Evolutionary conservation across 805 yeast species (phyloP).

Genomic region (Wickerhamiella cacticola): DNA sequence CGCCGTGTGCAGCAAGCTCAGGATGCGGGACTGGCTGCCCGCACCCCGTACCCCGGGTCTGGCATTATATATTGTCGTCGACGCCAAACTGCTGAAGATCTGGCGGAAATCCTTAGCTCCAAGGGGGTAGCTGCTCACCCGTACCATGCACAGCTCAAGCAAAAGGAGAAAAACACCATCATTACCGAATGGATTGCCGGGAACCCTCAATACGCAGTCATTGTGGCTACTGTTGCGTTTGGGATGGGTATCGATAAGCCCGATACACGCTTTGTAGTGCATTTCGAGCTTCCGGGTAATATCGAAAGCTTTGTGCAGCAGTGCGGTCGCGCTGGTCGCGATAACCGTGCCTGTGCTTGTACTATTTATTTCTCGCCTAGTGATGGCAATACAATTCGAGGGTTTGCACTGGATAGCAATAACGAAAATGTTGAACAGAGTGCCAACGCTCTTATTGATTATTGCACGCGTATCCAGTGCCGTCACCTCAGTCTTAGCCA

Average conservation of each 20-base stretch:
- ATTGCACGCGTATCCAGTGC: constrained; percentile 45
- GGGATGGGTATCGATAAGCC: constrained; percentile 99
- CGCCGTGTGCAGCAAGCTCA: constrained; percentile 14
- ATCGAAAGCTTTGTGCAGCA: constrained; percentile 95
- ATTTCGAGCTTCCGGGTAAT: constrained; percentile 75
- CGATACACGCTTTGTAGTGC: constrained; percentile 85
- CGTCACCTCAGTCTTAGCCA: constrained; percentile 19
- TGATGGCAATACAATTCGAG: constrained; percentile 67
- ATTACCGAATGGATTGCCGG: constrained; percentile 75
- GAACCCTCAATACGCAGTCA: constrained; percentile 42
- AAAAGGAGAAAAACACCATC: constrained; percentile 45
- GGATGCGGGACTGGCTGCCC: neutral
- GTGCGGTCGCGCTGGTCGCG: constrained; percentile 97
- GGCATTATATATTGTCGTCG: constrained; percentile 94
- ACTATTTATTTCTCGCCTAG: constrained; percentile 57
- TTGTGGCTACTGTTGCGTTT: constrained; percentile 95
- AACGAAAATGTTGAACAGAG: constrained; percentile 37
- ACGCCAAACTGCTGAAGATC: constrained; percentile 72
- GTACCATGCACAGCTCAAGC: constrained; percentile 83
- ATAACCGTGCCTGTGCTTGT: constrained; percentile 74
- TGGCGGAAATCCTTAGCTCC: constrained; percentile 46
- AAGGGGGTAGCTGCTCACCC: constrained; percentile 55
- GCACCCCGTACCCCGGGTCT: constrained; percentile 23
- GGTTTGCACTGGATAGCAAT: constrained; percentile 56
- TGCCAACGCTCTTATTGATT: constrained; percentile 37